Percentiles rank a stretch among this genome's conserved stretches.
phyloP scores from a whole-genome alignment of 2,329 filamentous ascomycete genomes.

The Pseudogymnoascus sp. region DNA sequence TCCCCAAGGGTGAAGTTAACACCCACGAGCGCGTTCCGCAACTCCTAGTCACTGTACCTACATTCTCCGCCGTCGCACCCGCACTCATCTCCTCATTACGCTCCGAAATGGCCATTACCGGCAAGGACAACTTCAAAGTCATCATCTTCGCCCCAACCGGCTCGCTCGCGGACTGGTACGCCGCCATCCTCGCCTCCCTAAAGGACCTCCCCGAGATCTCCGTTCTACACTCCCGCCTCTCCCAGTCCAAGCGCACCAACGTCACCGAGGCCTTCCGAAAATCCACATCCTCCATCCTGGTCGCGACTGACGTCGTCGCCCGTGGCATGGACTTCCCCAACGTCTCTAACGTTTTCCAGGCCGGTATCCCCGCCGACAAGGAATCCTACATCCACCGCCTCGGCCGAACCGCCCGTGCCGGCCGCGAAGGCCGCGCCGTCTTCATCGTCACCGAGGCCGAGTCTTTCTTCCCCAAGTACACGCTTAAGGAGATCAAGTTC shows the following conservation, averaged over 20 bases:
- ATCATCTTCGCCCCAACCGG: constrained; percentile 87
- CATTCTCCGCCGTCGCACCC: constrained; percentile 70
- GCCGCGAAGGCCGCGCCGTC: constrained; percentile 64
- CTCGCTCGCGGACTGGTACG: constrained; percentile 57
- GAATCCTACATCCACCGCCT: constrained; percentile 72
- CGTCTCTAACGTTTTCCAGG: constrained; percentile 71
- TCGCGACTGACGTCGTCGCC: constrained; percentile 73
- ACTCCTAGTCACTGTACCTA: constrained; percentile 55
- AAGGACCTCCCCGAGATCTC: constrained; percentile 24
- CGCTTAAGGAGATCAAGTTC: constrained; percentile 47
- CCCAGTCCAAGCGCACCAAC: constrained; percentile 58
- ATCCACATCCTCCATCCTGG: constrained; percentile 53
- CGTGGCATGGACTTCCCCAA: constrained; percentile 77
- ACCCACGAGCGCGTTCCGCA: constrained; percentile 84
- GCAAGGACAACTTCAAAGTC: constrained; percentile 66
- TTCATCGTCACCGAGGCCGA: constrained; percentile 53
- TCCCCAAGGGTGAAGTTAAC: constrained; percentile 68
- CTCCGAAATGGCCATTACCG: constrained; percentile 43
- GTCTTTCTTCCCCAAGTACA: constrained; percentile 40
- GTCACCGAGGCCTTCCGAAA: constrained; percentile 65
- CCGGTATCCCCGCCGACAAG: constrained; percentile 54
- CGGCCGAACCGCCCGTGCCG: constrained; percentile 67
- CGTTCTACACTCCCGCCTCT: constrained; percentile 69
- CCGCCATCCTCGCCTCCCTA: constrained; percentile 40
- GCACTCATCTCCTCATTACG: constrained; percentile 67